Evolutionary conservation across 2,329 filamentous ascomycete species (phyloP), one percentile per base, ranked within the genome.

Genomic region (Eutypa lata): DNA sequence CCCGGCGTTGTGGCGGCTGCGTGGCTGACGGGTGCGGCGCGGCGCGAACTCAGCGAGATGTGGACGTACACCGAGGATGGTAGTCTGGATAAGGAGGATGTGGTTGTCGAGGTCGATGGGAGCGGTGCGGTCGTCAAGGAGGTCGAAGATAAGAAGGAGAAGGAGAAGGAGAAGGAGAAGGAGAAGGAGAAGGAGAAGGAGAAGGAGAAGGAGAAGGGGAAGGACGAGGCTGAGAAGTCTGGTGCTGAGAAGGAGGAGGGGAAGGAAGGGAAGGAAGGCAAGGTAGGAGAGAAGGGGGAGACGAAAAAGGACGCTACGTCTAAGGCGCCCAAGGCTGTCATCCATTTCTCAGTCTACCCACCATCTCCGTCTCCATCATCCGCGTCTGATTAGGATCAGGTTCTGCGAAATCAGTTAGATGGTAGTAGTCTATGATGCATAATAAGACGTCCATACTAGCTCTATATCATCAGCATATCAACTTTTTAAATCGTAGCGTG

Each of bases 31-130:
- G 93, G 88, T 0, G 61, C 86, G 4, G 67, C 80, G 18, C 82
- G 86, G 11, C 88, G 91, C 2, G 91, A 97, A 65, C 58, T 93
- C 2, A 76, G 75, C 48, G 71, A 85, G 42, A 87, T 97, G 82
- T 95, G 89, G 88, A 76, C 76, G 2, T 97, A 92, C 65, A 91
- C 85, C 0, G 93, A 97, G 67, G 83, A 86, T 57, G 81, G 80
- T 3, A 80, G 73, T 51, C 67, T 84, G 2, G 82, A 84, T 58
- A 77, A 72, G 0, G 63, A 73, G 40, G 81, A 84, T 46, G 75
- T 81, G 1, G 71, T 84, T 1, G 80, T 84, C 2, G 79, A 83
- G 51, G 67, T 83, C 1, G 80, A 81, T 45, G 72, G 65, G 0
- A 57, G 80, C 6, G 79, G 80, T 0, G 75, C 75, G 28, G 68